phyloP scores from a whole-genome alignment of 257 asterid species.

The Orobanche coerulescens region DNA sequence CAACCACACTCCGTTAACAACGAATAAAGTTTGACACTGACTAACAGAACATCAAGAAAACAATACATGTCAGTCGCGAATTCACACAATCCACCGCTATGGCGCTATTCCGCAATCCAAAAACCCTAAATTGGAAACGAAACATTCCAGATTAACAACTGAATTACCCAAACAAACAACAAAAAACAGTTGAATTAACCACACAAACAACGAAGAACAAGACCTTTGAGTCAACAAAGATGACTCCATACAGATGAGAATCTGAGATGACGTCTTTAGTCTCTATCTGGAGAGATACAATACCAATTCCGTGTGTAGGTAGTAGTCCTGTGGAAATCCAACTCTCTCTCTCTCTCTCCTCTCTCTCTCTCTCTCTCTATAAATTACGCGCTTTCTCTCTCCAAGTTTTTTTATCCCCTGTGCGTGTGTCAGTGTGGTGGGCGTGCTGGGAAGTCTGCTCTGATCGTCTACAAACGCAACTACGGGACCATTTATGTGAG shows the following conservation, averaged over 20 bases:
- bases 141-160: slow-evolving; percentile 13
- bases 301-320: not conserved
- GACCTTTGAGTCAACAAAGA: not conserved
- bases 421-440: slow-evolving; percentile 16
- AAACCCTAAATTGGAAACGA: slow-evolving; percentile 28
- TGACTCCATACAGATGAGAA: slow-evolving; percentile 4
- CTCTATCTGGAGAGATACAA: not conserved
- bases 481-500: too few species aligned
- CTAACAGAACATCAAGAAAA: not conserved
- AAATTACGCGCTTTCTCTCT: slow-evolving; percentile 40
- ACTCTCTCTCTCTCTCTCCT: slow-evolving; percentile 23
- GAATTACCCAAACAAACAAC: slow-evolving; percentile 12
- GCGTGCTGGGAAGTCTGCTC: slow-evolving; percentile 23
- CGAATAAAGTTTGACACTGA: slow-evolving; percentile 24
- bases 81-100: not conserved
- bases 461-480: slow-evolving; percentile 23
- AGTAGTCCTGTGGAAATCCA: slow-evolving; percentile 34
- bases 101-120: slow-evolving; percentile 17
- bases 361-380: slow-evolving; percentile 25
- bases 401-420: slow-evolving; percentile 20
- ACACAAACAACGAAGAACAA: slow-evolving; percentile 3
- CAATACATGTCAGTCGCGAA: not conserved
- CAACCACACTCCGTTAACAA: slow-evolving; percentile 23
- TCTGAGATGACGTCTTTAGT: slow-evolving; percentile 5
- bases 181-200: slow-evolving; percentile 10